A percentile compares a stretch with the other conserved stretches of the same genome.
Conservation (phyloP, 495 filamentous ascomycete genomes). For the Bacidia rubella region DNA sequence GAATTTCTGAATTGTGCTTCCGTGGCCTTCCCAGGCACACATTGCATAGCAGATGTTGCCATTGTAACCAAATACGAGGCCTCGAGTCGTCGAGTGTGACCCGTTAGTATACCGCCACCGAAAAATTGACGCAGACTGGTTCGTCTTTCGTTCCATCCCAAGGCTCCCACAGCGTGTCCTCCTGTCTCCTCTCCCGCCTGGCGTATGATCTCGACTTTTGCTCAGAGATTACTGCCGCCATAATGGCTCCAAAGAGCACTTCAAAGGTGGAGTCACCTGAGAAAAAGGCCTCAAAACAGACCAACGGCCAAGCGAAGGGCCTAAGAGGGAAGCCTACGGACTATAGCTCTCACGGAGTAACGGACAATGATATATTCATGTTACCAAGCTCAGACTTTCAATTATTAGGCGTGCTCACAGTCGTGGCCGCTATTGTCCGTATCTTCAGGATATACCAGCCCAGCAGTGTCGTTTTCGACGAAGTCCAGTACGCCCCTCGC, state of each 20-base stretch:
- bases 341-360: conserved; percentile 40
- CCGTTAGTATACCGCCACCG: too few species aligned
- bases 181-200: neutral
- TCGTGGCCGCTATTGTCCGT: conserved; percentile 66
- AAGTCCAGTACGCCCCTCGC: conserved; percentile 70
- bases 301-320: conserved; percentile 10
- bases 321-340: conserved; percentile 19
- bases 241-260: conserved; percentile 13
- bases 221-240: neutral
- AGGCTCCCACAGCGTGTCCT: too few species aligned
- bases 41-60: too few species aligned
- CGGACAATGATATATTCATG: conserved; percentile 40
- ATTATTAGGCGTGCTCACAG: conserved; percentile 53
- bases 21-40: conserved; percentile 14
- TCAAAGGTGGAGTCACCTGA: conserved; percentile 3
- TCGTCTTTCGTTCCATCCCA: too few species aligned
- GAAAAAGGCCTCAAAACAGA: neutral
- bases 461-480: conserved; percentile 92
- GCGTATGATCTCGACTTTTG: neutral
- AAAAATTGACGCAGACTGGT: too few species aligned
- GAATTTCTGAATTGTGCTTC: conserved; percentile 10
- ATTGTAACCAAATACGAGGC: too few species aligned
- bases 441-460: conserved; percentile 95
- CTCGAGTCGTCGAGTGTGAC: too few species aligned
- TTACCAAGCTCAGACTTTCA: conserved; percentile 74